Conservation (phyloP, 768 basidiomycete species). For the Psilocybe azurescens region DNA sequence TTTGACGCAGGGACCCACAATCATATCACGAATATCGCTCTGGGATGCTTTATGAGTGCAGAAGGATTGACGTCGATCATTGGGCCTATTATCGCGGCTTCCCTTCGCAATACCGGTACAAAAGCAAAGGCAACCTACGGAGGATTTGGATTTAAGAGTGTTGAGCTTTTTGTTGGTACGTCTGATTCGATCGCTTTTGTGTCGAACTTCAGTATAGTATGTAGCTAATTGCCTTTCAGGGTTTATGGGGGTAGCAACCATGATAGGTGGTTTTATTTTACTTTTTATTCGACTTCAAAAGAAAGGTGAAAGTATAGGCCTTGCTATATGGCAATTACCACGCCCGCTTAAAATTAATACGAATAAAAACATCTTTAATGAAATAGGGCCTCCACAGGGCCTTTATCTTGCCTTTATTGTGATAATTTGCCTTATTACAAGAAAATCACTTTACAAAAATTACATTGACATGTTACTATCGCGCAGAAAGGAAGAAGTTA, state of each 20-base stretch:
- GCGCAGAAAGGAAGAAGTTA: too few species aligned
- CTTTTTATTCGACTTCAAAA: background rate
- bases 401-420: too few species aligned
- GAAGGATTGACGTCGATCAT: conserved; percentile 7
- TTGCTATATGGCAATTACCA: too few species aligned
- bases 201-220: too few species aligned
- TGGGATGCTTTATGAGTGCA: conserved; percentile 7
- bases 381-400: too few species aligned
- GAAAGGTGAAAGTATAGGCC: background rate
- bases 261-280: conserved; percentile 4
- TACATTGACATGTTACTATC: too few species aligned
- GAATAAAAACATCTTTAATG: too few species aligned
- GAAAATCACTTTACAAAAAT: too few species aligned
- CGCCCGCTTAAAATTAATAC: too few species aligned
- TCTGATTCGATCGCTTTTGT: background rate
- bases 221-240: background rate
- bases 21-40: conserved; percentile 10
- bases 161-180: conserved; percentile 7
- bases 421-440: too few species aligned
- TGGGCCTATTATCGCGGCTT: conserved; percentile 6
- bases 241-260: background rate
- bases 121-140: conserved; percentile 3
- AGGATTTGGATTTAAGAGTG: conserved; percentile 7
- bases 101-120: background rate
- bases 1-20: background rate